phyloP scores from a whole-genome alignment of 1,284 basidiomycete genomes.

The Trichosporon faecale region DNA sequence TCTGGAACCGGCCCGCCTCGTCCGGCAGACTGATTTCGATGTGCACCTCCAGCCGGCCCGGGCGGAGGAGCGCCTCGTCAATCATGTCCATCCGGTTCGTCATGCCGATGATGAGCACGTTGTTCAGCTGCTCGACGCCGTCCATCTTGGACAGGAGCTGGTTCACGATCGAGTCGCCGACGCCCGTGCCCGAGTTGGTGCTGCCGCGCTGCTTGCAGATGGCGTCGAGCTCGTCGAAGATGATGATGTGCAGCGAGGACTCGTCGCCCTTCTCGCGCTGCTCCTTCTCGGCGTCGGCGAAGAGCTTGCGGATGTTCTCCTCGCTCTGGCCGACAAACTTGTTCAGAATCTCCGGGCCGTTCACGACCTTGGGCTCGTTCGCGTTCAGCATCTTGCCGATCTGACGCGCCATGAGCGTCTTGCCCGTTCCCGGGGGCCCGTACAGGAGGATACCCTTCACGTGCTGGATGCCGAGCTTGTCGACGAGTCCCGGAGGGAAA shows the following conservation, averaged over 20 bases:
- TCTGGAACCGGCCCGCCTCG: conserved; percentile 87
- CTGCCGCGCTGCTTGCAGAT: conserved; percentile 98
- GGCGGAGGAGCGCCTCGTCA: conserved; percentile 94
- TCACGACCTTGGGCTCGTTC: conserved; percentile 96
- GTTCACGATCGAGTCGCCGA: conserved; percentile 98
- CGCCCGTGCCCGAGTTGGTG: conserved; percentile 81
- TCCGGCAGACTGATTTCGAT: conserved; percentile 99
- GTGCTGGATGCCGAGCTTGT: conserved; percentile 97
- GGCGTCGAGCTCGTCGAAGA: conserved; percentile 95
- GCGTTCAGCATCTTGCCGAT: conserved; percentile 99
- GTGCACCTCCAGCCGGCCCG: conserved; percentile 98
- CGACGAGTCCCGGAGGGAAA: conserved; percentile 92
- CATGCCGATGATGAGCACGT: conserved; percentile 99
- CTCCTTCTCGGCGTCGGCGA: conserved; percentile 97
- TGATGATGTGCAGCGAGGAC: conserved; percentile 97
- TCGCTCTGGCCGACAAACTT: conserved; percentile 98
- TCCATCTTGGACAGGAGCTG: conserved; percentile 99
- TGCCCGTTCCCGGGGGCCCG: conserved; percentile 97
- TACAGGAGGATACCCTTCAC: conserved; percentile 96
- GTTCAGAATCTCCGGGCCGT: conserved; percentile 90
- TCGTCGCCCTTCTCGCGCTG: conserved; percentile 99
- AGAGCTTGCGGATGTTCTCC: conserved; percentile 97
- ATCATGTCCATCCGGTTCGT: conserved; percentile 99
- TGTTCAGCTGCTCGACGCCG: conserved; percentile 98
- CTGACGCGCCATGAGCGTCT: conserved; percentile 96